Conservation (phyloP, 2,329 filamentous ascomycete species). For the Chrysoporthe deuterocubensis region DNA sequence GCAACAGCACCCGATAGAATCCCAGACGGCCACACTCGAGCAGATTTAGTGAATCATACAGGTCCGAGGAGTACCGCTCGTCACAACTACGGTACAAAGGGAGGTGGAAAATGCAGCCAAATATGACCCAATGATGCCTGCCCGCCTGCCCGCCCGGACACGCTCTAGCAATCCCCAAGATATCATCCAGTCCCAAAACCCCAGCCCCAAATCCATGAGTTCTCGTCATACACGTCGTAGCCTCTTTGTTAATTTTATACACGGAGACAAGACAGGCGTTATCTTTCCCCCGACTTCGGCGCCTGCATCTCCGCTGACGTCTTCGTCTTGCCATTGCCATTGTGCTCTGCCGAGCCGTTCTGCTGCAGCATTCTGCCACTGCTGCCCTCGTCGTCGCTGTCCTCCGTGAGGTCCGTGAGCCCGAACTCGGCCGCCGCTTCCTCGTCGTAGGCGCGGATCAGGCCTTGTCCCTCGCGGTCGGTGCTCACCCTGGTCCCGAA, state of each 20-base stretch:
- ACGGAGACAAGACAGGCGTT: conserved; percentile 22
- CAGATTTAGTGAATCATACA: conserved; percentile 19
- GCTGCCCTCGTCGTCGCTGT: conserved; percentile 67
- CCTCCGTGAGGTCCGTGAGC: conserved; percentile 77
- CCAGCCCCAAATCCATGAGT: conserved; percentile 17
- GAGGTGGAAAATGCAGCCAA: conserved; percentile 1
- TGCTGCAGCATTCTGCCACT: conserved; percentile 41
- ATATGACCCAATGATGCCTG: not conserved
- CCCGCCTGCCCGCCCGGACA: not conserved
- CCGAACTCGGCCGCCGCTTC: conserved; percentile 77
- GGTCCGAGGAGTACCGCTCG: conserved; percentile 20
- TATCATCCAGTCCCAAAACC: conserved; percentile 13
- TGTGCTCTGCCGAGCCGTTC: conserved; percentile 44
- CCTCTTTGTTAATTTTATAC: conserved; percentile 21
- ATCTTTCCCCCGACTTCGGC: conserved; percentile 47
- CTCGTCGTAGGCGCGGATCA: conserved; percentile 89
- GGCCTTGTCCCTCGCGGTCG: conserved; percentile 70
- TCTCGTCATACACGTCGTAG: conserved; percentile 21
- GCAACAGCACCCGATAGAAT: not conserved
- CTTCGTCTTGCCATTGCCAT: conserved; percentile 41
- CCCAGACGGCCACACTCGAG: not conserved
- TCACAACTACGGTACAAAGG: conserved; percentile 10
- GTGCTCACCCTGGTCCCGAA: conserved; percentile 65
- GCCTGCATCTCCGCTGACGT: conserved; percentile 56
- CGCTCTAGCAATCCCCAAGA: conserved; percentile 9